These are phyloP conservation scores for Aspergillus ustus DNA, from an alignment of 2,329 filamentous ascomycete genomes.

Conservation along the genomic window DNA sequence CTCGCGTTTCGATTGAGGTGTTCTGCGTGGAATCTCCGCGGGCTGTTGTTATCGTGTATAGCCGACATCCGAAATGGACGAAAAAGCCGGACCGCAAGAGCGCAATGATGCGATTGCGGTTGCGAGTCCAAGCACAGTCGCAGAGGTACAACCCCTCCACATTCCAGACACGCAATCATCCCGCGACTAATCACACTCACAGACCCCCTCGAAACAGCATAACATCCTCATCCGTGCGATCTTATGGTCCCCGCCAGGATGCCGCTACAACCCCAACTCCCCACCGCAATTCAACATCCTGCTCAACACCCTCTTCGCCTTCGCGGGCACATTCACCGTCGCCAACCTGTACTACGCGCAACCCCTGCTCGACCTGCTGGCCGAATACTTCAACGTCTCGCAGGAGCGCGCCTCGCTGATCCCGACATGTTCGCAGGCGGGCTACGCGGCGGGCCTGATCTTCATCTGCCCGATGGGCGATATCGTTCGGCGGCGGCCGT, in stretches of 20 bases:
- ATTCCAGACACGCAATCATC: not conserved
- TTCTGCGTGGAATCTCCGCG: not conserved
- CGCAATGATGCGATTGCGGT: not conserved
- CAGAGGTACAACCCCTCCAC: not conserved
- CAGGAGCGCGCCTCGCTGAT: conserved; percentile 71
- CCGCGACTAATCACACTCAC: not conserved
- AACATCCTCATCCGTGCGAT: conserved; percentile 35
- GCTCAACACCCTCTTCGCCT: conserved; percentile 71
- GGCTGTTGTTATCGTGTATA: not conserved
- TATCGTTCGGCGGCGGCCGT: conserved; percentile 66
- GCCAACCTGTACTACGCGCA: conserved; percentile 84
- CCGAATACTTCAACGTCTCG: conserved; percentile 69
- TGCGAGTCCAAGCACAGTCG: not conserved
- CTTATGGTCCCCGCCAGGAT: conserved; percentile 66
- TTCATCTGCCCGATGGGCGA: conserved; percentile 79
- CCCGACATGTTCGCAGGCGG: conserved; percentile 77
- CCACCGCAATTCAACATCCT: conserved; percentile 71
- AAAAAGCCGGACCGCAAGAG: not conserved
- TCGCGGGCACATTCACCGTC: conserved; percentile 58
- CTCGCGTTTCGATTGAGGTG: not conserved
- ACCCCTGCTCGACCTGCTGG: conserved; percentile 76
- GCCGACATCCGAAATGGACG: not conserved
- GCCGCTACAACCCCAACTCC: conserved; percentile 68
- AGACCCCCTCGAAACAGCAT: not conserved
- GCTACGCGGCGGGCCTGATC: conserved; percentile 74